Evolutionary conservation across 2,329 filamentous ascomycete genomes (phyloP), one percentile per base, ranked within the genome.

Genomic region (Ophiostoma perfectum): DNA sequence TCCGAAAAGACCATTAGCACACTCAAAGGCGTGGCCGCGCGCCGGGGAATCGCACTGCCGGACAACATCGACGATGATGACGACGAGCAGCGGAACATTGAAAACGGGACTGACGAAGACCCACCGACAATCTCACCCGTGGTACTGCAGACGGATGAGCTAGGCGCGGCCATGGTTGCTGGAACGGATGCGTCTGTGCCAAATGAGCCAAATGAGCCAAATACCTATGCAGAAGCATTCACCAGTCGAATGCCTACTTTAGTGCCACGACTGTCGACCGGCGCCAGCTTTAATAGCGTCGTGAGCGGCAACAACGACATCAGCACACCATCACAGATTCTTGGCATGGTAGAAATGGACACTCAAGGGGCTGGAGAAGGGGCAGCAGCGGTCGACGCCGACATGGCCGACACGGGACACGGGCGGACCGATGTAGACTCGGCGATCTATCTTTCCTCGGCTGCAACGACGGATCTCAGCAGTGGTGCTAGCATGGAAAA

Each of bases 401-500:
- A 45, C 49, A 44, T 11, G 3, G 67, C 27, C 27, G 27, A 27
- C 27, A 27, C 27, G 27, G 27, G 27, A 27, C 27, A 27, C 27
- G 27, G 27, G 27, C 27, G 27, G 27, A 27, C 27, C 27, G 27
- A 70, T 16, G 38, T 69, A 42, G 70, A 70, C 55, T 67, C 71
- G 47, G 64, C 36, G 12, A 49, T 68, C n/a, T 64, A 70, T 9
- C 16, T 72, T 8, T 16, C 67, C n/a, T 66, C 67, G 16, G 47
- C n/a, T 9, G 44, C 65, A 3, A 42, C 36, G 36, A 63, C 38
- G 39, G 65, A 65, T 39, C 18, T 66, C 9, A 63, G 67, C 67
- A 64, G 55, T 44, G 27, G 18, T 38, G 39, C 18, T 12, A 45
- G 64, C 42, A 9, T 18, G 8, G 49, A 55, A 18, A 55, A 55